These are phyloP conservation scores for Rhodotorula sp. DNA, from an alignment of 1,284 basidiomycete species.

Conservation along the genomic window DNA sequence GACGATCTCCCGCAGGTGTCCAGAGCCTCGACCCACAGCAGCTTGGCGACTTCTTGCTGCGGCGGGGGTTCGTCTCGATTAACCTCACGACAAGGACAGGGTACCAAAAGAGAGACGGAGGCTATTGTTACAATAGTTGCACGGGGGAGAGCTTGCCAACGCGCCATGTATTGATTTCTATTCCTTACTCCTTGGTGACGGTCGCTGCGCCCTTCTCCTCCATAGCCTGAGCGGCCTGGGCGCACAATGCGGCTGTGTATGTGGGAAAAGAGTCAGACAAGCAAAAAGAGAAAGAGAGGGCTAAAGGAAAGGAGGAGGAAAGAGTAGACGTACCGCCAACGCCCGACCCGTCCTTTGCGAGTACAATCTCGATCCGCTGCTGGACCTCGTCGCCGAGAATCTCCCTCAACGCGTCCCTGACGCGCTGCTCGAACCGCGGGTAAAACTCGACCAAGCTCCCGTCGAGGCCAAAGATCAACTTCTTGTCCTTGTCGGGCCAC, in stretches of 20 bases:
- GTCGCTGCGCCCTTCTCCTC: slow-evolving; percentile 29
- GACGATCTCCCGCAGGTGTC: no score
- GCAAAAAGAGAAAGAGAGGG: no score
- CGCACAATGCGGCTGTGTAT: slow-evolving; percentile 34
- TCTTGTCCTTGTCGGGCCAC: slow-evolving; percentile 52
- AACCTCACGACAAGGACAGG: no score
- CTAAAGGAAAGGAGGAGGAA: not conserved
- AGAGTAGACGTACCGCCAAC: slow-evolving; percentile 59
- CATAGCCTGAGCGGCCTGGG: slow-evolving; percentile 38
- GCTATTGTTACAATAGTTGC: not conserved
- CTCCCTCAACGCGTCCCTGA: slow-evolving; percentile 70
- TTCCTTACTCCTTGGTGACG: slow-evolving; percentile 12
- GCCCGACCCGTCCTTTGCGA: slow-evolving; percentile 96
- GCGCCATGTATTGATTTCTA: not conserved
- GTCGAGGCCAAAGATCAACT: slow-evolving; percentile 79
- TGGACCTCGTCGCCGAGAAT: slow-evolving; percentile 79
- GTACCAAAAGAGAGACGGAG: no score
- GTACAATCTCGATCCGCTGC: slow-evolving; percentile 73
- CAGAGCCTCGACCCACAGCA: no score
- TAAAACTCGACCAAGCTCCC: slow-evolving; percentile 91
- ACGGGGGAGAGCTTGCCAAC: no score
- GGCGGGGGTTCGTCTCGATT: no score
- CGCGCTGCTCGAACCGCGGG: slow-evolving; percentile 73
- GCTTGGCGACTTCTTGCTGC: no score
- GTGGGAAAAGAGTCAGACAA: not conserved